Conservation (phyloP, 306 rosid species). For the Acacia acuminata region DNA sequence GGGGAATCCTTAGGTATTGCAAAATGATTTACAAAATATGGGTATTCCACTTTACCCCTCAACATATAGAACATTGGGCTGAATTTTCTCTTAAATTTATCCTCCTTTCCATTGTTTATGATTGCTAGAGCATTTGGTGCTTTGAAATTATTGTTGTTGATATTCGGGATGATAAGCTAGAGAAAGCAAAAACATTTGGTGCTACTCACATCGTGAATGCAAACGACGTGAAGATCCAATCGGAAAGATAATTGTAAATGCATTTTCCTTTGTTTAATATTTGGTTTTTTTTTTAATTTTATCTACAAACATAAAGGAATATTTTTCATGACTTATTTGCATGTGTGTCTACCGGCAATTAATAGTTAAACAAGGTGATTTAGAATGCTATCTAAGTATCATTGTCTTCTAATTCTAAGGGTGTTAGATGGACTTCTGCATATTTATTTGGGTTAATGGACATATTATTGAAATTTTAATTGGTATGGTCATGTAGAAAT, state of each 20-base stretch:
- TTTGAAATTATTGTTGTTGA: constrained; percentile 88
- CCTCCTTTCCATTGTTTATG: constrained; percentile 79
- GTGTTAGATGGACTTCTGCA: neutral
- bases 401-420: neutral
- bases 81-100: constrained; percentile 24
- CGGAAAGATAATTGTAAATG: constrained; percentile 69
- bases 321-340: neutral
- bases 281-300: neutral
- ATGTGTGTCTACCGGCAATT: neutral
- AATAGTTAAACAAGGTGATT: constrained; percentile 1
- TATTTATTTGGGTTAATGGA: too few species aligned
- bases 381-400: neutral
- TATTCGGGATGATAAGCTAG: constrained; percentile 81
- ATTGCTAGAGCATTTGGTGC: constrained; percentile 98
- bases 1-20: neutral
- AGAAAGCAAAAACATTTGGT: constrained; percentile 81
- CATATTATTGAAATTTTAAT: too few species aligned
- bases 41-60: constrained; percentile 16
- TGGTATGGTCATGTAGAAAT: too few species aligned
- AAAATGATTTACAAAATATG: neutral
- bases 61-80: constrained; percentile 14
- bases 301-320: neutral
- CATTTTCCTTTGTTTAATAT: constrained; percentile 24
- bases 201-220: constrained; percentile 90
- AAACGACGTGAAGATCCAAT: constrained; percentile 73